Conservation (phyloP, 2,329 filamentous ascomycete species). For the Zymoseptoria crescenta region DNA sequence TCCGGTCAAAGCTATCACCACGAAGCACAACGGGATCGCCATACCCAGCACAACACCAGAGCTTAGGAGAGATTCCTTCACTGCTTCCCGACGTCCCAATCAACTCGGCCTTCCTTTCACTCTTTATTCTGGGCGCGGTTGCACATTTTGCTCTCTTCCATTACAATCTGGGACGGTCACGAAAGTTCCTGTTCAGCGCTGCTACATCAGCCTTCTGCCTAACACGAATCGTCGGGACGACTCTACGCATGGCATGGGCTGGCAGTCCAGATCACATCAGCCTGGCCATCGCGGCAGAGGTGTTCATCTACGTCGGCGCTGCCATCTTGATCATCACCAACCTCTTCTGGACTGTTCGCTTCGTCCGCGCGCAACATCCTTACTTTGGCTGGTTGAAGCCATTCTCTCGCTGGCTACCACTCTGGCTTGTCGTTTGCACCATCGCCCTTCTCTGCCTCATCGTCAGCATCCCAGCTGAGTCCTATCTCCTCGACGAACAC, state of each 20-base stretch:
- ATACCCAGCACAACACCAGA: conserved; percentile 36
- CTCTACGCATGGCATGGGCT: conserved; percentile 52
- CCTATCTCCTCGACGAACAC: conserved; percentile 54
- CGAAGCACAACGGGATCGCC: neutral
- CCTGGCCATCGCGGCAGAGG: conserved; percentile 51
- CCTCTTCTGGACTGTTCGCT: conserved; percentile 65
- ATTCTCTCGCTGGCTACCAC: conserved; percentile 37
- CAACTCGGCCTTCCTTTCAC: conserved; percentile 52
- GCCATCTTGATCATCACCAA: conserved; percentile 71
- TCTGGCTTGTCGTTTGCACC: conserved; percentile 52
- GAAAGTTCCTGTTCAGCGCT: conserved; percentile 54
- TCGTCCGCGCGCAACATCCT: conserved; percentile 67
- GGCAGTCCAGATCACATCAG: conserved; percentile 34
- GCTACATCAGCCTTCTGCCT: conserved; percentile 51
- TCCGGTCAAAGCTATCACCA: too few species aligned
- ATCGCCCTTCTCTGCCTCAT: conserved; percentile 58
- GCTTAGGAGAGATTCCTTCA: conserved; percentile 52
- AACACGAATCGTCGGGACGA: conserved; percentile 40
- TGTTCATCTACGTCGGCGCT: conserved; percentile 68
- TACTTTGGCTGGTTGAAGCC: conserved; percentile 58
- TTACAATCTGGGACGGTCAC: conserved; percentile 43
- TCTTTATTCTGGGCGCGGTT: conserved; percentile 49
- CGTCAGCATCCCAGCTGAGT: conserved; percentile 53
- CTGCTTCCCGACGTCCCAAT: conserved; percentile 56
- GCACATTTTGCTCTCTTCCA: conserved; percentile 53